These are phyloP conservation scores for Populus hybrid DNA, from an alignment of 441 rosid species.

Conservation along the genomic window DNA sequence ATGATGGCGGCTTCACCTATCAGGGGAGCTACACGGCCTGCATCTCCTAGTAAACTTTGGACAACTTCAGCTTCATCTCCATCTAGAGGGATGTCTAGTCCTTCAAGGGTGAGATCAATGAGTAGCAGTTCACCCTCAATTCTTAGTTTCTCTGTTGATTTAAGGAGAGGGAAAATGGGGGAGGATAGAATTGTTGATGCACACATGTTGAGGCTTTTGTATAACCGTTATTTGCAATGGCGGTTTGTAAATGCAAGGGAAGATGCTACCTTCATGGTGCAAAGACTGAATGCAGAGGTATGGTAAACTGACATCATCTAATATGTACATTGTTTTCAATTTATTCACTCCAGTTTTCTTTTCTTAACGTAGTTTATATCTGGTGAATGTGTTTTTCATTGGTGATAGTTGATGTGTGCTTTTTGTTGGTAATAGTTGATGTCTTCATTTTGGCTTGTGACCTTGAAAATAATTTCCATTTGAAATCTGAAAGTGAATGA, in stretches of 20 bases:
- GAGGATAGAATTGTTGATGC: conserved; percentile 64
- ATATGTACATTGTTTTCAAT: neutral
- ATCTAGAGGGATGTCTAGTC: conserved; percentile 71
- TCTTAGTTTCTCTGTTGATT: conserved; percentile 74
- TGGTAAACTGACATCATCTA: conserved; percentile 7
- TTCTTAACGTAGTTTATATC: neutral
- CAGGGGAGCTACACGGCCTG: conserved; percentile 53
- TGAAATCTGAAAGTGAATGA: neutral
- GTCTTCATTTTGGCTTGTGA: neutral
- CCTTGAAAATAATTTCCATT: neutral
- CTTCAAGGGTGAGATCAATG: conserved; percentile 54
- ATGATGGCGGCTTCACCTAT: conserved; percentile 47
- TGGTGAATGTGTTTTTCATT: neutral
- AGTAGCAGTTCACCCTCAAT: conserved; percentile 49
- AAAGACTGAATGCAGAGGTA: conserved; percentile 76
- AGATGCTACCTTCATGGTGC: conserved; percentile 52
- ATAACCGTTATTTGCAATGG: conserved; percentile 82
- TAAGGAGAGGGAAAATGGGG: conserved; percentile 73
- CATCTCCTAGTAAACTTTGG: conserved; percentile 72
- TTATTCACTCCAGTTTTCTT: neutral
- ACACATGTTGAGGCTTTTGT: conserved; percentile 67
- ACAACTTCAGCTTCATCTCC: conserved; percentile 42
- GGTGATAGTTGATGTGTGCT: neutral
- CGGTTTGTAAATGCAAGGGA: conserved; percentile 80
- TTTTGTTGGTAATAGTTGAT: neutral